Conservation (phyloP, 345 rosid genomes). For the Syzygium aqueum region DNA sequence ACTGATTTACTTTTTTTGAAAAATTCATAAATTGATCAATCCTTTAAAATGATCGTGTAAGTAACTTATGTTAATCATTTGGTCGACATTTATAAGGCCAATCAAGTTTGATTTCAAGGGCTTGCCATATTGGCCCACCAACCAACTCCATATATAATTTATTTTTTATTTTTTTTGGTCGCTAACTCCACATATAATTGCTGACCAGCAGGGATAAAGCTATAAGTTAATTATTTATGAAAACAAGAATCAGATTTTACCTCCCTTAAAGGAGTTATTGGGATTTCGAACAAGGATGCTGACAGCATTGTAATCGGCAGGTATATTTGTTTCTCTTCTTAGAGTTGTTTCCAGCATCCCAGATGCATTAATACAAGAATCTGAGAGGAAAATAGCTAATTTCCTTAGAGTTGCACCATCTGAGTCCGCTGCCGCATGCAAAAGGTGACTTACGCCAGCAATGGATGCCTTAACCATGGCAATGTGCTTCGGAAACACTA, state of each 20-base stretch:
- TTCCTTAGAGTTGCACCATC: slow-evolving; percentile 60
- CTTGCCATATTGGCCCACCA: neutral
- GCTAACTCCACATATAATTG: neutral
- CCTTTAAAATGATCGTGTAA: neutral
- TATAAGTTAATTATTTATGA: neutral
- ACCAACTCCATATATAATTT: neutral
- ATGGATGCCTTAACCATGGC: slow-evolving; percentile 74
- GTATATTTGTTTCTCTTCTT: slow-evolving; percentile 64
- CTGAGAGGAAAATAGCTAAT: slow-evolving; percentile 55
- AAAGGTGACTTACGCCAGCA: slow-evolving; percentile 83
- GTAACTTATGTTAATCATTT: neutral
- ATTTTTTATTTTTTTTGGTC: no score
- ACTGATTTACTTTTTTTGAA: neutral
- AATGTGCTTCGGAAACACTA: slow-evolving; percentile 26
- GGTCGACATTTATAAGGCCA: neutral
- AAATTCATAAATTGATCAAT: neutral
- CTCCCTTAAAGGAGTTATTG: slow-evolving; percentile 35
- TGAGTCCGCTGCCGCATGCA: slow-evolving; percentile 43
- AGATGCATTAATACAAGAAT: slow-evolving; percentile 33
- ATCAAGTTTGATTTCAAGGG: neutral
- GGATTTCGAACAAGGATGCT: slow-evolving; percentile 64
- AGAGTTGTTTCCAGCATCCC: slow-evolving; percentile 64
- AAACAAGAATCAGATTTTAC: slow-evolving; percentile 18
- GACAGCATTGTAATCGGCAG: slow-evolving; percentile 75
- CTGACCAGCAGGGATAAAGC: neutral